Base-by-base conservation (phyloP, 805 yeast species). In the Zygoascus biomembranicola region DNA sequence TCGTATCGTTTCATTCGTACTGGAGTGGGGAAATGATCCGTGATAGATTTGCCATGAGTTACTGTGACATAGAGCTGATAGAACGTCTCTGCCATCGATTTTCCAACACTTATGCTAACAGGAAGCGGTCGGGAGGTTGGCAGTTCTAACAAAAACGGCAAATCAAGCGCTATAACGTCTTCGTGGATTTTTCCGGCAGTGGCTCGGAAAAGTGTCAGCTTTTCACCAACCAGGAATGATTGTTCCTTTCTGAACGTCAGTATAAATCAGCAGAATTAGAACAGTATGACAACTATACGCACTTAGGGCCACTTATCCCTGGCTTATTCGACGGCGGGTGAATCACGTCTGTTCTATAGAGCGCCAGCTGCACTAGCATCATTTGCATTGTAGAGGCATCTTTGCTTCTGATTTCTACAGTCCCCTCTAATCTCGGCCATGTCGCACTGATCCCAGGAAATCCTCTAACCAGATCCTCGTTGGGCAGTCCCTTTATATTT, bases 361-460 rank as follows among this genome's bases (percentile, higher is more conserved):
- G 63, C 16, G 72, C 71, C 8, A 72, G 56, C 4, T 60, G 54
- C 8, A 72, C 69, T n/a, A 60, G 55, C 11, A 61, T 41, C 2
- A 70, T 55, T 8, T 55, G 54, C 42, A 67, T 51, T 2, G 67
- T 59, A 9, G 61, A 46, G 16, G 62, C 62, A 41, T 62, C 63
- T 35, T 56, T 57, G n/a, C 68, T 56, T 8, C 75, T 61, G 37
- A 72, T 59, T 50, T 71, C 73, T 4, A 72, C 69, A 1, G 68
- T 66, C 1, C 74, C 76, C 19, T 66, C 66, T 1, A 73, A 55
- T 5, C 76, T 63, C 2, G 76, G 76, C 66, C 70, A 66, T 5
- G 73, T 65, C 0, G 76, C 76, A 2, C 68, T 63, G n/a, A 72
- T 67, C 0, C 76, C 76, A 2, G 76, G 76, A 50, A 62, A 72